phyloP scores from a whole-genome alignment of 106 monocot species.

The Apostasia ramifera region DNA sequence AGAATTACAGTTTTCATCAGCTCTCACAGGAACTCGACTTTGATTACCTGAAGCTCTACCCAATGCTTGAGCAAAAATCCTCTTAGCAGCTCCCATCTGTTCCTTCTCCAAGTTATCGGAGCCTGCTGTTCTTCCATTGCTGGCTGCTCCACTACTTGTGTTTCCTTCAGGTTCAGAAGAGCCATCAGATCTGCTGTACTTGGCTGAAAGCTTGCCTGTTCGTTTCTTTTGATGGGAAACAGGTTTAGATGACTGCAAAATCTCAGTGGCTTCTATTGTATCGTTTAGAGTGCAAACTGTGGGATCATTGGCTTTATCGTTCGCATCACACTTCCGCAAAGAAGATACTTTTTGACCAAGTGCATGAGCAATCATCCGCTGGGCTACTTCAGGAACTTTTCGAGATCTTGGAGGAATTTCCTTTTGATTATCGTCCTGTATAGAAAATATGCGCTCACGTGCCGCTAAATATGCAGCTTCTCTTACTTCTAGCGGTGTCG shows the following conservation, averaged over 20 bases:
- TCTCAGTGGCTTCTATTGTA: not conserved
- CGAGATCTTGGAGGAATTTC: slow-evolving; percentile 42
- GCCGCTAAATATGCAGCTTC: slow-evolving; percentile 84
- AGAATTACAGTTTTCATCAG: slow-evolving; percentile 1
- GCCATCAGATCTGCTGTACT: not conserved
- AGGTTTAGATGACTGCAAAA: not conserved
- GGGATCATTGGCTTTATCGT: not conserved
- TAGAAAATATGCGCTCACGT: slow-evolving; percentile 75
- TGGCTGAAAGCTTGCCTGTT: not conserved
- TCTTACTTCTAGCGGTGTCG: slow-evolving; percentile 55
- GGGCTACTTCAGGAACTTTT: slow-evolving; percentile 66
- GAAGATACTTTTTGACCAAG: slow-evolving; percentile 46
- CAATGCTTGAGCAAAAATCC: slow-evolving; percentile 79
- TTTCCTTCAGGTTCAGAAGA: slow-evolving; percentile 1
- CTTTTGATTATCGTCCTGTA: slow-evolving; percentile 23
- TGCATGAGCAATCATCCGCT: slow-evolving; percentile 92
- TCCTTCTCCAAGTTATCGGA: slow-evolving; percentile 40
- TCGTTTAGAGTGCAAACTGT: not conserved
- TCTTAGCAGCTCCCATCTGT: slow-evolving; percentile 68
- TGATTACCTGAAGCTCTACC: slow-evolving; percentile 29
- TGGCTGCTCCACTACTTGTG: not conserved
- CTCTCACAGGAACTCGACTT: slow-evolving; percentile 18
- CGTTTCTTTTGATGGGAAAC: not conserved
- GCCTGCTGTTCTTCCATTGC: not conserved
- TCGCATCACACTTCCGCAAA: not conserved